phyloP scores from a whole-genome alignment of 2,329 filamentous ascomycete species.

The Fusarium kyushuense region DNA sequence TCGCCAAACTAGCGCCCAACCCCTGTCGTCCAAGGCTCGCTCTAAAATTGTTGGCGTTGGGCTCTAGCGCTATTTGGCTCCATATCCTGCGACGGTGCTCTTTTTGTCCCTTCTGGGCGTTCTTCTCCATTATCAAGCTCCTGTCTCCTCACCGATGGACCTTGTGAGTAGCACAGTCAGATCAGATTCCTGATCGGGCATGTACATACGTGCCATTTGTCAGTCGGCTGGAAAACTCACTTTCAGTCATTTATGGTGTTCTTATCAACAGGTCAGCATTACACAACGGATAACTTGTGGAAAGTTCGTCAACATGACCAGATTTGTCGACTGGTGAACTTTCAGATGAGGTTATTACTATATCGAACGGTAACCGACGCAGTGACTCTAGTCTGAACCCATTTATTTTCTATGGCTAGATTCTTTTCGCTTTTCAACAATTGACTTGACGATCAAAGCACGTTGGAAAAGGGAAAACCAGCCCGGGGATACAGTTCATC shows the following conservation, averaged over 20 bases:
- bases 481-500: background rate
- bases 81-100: constrained; percentile 34
- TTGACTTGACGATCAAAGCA: constrained; percentile 20
- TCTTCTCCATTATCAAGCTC: constrained; percentile 34
- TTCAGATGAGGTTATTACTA: background rate
- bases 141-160: constrained; percentile 37
- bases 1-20: constrained; percentile 25
- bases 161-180: constrained; percentile 12
- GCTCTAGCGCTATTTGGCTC: constrained; percentile 32
- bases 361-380: background rate
- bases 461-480: constrained; percentile 33
- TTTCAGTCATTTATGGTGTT: background rate
- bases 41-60: constrained; percentile 33
- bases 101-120: constrained; percentile 42
- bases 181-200: constrained; percentile 16
- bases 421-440: background rate
- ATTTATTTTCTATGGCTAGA: background rate
- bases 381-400: background rate
- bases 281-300: background rate
- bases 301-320: background rate
- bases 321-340: background rate
- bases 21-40: constrained; percentile 17
- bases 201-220: constrained; percentile 23
- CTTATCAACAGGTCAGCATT: background rate
- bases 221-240: background rate